Conservation (phyloP, 192 early-diverging fungal genomes). For the Linnemannia zychae region DNA sequence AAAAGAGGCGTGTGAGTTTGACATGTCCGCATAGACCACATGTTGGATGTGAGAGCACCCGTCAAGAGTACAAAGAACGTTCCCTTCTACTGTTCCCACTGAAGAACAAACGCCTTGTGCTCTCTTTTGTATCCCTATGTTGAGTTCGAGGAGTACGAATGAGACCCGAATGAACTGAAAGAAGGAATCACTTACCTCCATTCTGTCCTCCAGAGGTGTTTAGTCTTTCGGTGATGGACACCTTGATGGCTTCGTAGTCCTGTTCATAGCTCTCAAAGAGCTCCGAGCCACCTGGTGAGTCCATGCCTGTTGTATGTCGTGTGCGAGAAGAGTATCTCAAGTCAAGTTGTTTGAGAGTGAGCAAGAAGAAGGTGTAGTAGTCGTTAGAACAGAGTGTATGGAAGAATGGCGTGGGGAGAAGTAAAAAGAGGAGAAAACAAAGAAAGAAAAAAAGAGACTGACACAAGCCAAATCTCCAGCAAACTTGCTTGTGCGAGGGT, state of each 20-base stretch:
- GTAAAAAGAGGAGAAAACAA: too few relatives aligned
- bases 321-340: background rate
- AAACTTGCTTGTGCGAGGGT: too few relatives aligned
- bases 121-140: background rate
- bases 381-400: background rate
- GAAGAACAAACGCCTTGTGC: too few relatives aligned
- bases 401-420: background rate
- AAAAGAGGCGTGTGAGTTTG: too few relatives aligned
- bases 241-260: slow-evolving; percentile 76
- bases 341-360: background rate
- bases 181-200: slow-evolving; percentile 62
- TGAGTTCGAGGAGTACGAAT: background rate
- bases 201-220: slow-evolving; percentile 61
- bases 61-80: slow-evolving; percentile 1
- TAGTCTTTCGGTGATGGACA: slow-evolving; percentile 70
- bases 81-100: too few relatives aligned
- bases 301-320: slow-evolving; percentile 25
- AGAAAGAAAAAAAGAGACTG: too few relatives aligned
- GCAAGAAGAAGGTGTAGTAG: background rate
- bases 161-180: background rate
- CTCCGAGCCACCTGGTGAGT: slow-evolving; percentile 70
- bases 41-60: background rate
- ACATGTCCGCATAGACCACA: too few relatives aligned
- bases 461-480: too few relatives aligned
- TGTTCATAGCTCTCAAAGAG: slow-evolving; percentile 91